Conservation (phyloP, 2,329 filamentous ascomycete species). For the Neonectria hederae region DNA sequence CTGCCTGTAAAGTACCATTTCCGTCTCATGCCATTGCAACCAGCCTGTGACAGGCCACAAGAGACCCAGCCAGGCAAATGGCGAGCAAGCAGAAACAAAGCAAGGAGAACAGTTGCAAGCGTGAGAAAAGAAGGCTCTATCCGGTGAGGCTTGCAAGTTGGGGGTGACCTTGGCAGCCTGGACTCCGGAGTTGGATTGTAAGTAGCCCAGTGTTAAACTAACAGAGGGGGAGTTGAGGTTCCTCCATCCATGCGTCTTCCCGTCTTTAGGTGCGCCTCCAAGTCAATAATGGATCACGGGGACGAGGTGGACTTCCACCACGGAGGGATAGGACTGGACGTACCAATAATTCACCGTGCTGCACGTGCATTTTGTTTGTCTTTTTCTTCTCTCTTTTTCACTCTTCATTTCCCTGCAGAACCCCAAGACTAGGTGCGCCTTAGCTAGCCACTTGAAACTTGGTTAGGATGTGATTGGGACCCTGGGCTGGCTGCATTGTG, state of each 20-base stretch:
- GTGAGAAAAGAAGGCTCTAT: background rate
- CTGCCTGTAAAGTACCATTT: constrained; percentile 6
- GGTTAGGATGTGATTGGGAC: background rate
- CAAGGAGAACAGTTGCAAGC: background rate
- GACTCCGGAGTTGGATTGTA: background rate
- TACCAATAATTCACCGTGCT: background rate
- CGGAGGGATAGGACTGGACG: background rate
- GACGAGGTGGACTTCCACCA: background rate
- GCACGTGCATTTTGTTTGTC: background rate
- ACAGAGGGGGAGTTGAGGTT: background rate
- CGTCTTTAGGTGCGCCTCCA: background rate
- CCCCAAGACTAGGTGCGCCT: background rate
- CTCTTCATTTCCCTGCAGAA: background rate
- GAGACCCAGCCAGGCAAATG: constrained; percentile 1
- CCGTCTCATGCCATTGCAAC: background rate
- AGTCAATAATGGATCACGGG: background rate
- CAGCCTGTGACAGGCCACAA: background rate
- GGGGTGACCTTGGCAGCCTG: background rate
- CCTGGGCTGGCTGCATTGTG: background rate
- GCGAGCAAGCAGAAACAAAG: constrained; percentile 5
- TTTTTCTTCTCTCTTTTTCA: constrained; percentile 13
- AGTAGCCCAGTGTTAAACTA: background rate
- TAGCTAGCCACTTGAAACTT: background rate
- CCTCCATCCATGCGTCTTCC: background rate
- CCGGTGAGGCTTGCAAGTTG: background rate